phyloP scores from a whole-genome alignment of 2,329 filamentous ascomycete species.

The Thielaviopsis populi region DNA sequence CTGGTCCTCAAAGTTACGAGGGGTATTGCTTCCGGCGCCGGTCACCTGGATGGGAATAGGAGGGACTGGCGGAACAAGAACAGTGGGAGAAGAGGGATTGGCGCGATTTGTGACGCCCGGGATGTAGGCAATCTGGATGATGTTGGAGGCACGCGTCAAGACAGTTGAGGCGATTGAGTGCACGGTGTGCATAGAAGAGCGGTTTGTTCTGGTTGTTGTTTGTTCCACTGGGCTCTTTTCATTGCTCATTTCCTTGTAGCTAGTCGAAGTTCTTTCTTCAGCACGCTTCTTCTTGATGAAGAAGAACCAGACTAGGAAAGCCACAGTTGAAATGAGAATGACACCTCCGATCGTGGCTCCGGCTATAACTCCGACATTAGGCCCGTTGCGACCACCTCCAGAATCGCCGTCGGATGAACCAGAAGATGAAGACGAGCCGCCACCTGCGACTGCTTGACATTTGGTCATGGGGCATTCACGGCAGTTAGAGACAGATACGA shows the following conservation, averaged over 20 bases:
- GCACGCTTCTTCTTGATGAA: conserved; percentile 67
- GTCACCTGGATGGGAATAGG: conserved; percentile 63
- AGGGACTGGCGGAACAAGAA: conserved; percentile 81
- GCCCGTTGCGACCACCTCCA: conserved; percentile 27
- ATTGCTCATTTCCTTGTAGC: conserved; percentile 35
- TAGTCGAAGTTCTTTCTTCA: conserved; percentile 5
- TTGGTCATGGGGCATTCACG: conserved; percentile 18
- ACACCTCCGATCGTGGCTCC: conserved; percentile 83
- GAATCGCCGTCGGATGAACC: conserved; percentile 9
- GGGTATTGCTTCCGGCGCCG: conserved; percentile 29
- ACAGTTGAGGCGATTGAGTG: conserved; percentile 91
- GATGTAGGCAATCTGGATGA: conserved; percentile 98
- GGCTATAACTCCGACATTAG: conserved; percentile 72
- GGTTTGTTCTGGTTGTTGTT: conserved; percentile 39
- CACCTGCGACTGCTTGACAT: conserved; percentile 11
- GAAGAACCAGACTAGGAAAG: conserved; percentile 76
- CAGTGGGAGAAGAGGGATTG: conserved; percentile 62
- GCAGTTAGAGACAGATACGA: conserved; percentile 18
- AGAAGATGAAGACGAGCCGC: conserved; percentile 5
- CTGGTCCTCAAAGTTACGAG: conserved; percentile 52
- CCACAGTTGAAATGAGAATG: conserved; percentile 54
- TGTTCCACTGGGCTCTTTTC: conserved; percentile 19
- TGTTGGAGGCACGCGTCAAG: conserved; percentile 88
- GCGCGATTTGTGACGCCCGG: conserved; percentile 91
- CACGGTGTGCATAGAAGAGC: conserved; percentile 71